Evolutionary conservation across 371 early-diverging fungal genomes (phyloP), one percentile per base, ranked within the genome.

Genomic region (Mortierella sp.): DNA sequence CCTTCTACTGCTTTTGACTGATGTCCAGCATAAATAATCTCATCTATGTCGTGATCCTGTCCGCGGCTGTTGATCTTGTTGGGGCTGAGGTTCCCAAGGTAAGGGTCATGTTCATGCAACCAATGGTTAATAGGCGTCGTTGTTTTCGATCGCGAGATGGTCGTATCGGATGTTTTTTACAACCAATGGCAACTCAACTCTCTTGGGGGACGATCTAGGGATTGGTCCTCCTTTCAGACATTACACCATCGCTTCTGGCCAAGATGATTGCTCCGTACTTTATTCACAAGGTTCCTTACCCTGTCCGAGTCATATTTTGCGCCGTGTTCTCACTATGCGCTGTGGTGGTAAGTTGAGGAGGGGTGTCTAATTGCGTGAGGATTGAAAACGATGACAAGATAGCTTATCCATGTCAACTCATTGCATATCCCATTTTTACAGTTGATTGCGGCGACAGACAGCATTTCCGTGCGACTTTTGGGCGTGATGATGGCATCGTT

Each of bases 21-120:
- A 46, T 34, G 16, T 58, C n/a, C n/a, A 78, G 76, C 54, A 76
- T 84, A 63, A 84, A 84, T 61, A 84, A 84, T 55, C 63, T 83
- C 54, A 79, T 78, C 31, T 84, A 83, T 50, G 84, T 83, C 13
- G 79, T 84, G n/a, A 81, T 84, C 57, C 64, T 84, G 3, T 80
- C 81, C 2, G 85, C 85, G 3, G 85, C 85, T n/a, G 78, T 74
- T 0, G 85, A 84, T 55, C 80, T 84, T 6, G 80, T 83, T 4
- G 80, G 82, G 1, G 34, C 62, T 17, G 51, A 66, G 29, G 67
- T 80, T 10, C 80, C 80, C 12, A 80, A 80, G 70, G 80, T 69
- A 55, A 25, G 53, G n/a, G n/a, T n/a, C n/a, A n/a, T n/a, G n/a
- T n/a, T n/a, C n/a, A 14, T 25, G 14, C 17, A 14, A 22, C n/a